phyloP scores from a whole-genome alignment of 2,329 filamentous ascomycete species.

The Tolypocladium ophioglossoides region DNA sequence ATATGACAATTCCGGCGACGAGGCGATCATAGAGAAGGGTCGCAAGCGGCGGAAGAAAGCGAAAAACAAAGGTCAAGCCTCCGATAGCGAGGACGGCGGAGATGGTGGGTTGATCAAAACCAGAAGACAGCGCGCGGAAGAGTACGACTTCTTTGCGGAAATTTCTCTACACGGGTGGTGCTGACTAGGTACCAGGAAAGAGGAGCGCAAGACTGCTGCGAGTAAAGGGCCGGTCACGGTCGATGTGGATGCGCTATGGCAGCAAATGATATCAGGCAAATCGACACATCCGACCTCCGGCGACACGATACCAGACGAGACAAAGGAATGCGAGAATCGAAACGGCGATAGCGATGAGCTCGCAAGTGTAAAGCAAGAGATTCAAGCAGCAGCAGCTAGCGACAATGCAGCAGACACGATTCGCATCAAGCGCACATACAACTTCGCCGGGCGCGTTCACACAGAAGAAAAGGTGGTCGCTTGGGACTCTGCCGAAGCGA shows the following conservation, averaged over 20 bases:
- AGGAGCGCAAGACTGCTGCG: constrained; percentile 41
- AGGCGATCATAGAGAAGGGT: constrained; percentile 54
- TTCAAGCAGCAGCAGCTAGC: background rate
- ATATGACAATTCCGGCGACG: constrained; percentile 62
- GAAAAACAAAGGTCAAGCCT: constrained; percentile 22
- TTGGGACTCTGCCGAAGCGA: constrained; percentile 54
- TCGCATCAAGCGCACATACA: constrained; percentile 61
- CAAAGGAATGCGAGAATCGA: background rate
- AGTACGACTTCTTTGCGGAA: constrained; percentile 29
- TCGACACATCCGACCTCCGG: background rate
- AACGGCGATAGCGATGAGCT: background rate
- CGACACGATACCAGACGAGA: background rate
- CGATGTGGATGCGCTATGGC: constrained; percentile 63
- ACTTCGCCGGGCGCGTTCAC: constrained; percentile 63
- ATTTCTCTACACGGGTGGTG: background rate
- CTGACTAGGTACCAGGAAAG: constrained; percentile 31
- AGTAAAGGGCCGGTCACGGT: constrained; percentile 52
- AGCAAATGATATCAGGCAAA: constrained; percentile 46
- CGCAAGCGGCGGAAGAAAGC: constrained; percentile 41
- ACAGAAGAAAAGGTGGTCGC: constrained; percentile 62
- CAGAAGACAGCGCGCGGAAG: constrained; percentile 55
- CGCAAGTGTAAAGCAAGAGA: background rate
- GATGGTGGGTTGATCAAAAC: constrained; percentile 62
- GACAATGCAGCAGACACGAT: constrained; percentile 33
- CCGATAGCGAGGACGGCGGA: constrained; percentile 44